A percentile compares a stretch with the other conserved stretches of the same genome.
These are phyloP conservation scores for Conoideocrella luteorostrata DNA, from an alignment of 2,329 filamentous ascomycete species.

Conservation along the genomic window DNA sequence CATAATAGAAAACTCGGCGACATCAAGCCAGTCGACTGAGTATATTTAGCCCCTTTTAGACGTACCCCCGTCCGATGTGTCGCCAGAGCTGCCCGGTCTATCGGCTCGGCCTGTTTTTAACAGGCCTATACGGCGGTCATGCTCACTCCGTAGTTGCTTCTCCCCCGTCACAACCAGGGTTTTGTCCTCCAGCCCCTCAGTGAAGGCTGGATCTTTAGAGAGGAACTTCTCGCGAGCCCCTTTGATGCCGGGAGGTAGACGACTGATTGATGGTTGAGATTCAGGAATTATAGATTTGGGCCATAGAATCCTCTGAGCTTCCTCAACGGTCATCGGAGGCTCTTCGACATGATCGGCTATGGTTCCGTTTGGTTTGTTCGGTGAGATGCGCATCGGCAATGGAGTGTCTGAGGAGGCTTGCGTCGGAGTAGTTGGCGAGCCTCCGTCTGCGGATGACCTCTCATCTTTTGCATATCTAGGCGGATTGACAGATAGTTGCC, in stretches of 20 bases:
- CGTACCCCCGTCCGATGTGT: background rate
- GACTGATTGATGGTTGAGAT: conserved; percentile 3
- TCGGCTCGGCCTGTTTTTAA: conserved; percentile 14
- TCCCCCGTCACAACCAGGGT: conserved; percentile 27
- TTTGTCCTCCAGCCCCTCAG: conserved; percentile 30
- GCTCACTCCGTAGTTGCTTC: conserved; percentile 28
- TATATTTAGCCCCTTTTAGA: background rate
- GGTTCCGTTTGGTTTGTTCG: conserved; percentile 4
- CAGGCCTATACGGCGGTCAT: conserved; percentile 21
- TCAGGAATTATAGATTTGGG: conserved; percentile 21
- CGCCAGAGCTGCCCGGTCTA: background rate
- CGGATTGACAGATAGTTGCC: background rate
- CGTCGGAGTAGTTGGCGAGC: conserved; percentile 10
- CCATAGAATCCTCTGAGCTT: conserved; percentile 34
- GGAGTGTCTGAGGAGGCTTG: conserved; percentile 7
- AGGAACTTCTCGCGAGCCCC: conserved; percentile 35
- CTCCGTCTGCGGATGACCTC: background rate
- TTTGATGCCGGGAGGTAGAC: conserved; percentile 14
- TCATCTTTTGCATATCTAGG: conserved; percentile 3
- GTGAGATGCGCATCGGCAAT: background rate
- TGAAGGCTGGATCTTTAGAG: conserved; percentile 26
- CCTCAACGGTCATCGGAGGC: conserved; percentile 32
- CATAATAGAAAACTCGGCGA: background rate
- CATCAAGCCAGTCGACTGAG: too few relatives aligned
- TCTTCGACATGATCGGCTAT: conserved; percentile 15